Evolutionary conservation across 768 basidiomycete species (phyloP).

Genomic region (Boletellus sp.): DNA sequence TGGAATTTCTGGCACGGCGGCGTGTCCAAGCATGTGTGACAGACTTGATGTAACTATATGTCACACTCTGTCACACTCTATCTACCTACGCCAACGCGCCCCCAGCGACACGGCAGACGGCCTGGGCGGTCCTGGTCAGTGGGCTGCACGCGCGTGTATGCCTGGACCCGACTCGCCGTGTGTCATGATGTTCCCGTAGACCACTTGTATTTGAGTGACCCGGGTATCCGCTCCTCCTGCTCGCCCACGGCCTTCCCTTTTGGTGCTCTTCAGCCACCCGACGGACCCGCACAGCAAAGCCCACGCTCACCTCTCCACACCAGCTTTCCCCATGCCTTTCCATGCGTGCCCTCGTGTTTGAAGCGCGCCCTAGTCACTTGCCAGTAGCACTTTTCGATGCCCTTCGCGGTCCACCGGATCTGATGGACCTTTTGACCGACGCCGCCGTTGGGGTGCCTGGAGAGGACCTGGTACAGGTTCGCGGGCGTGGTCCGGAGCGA

Average conservation of each 20-base stretch:
- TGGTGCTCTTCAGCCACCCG: slow-evolving; percentile 7
- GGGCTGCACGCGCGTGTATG: neutral
- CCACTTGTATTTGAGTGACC: slow-evolving; percentile 76
- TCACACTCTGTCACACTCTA: slow-evolving; percentile 1
- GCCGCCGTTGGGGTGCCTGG: slow-evolving; percentile 63
- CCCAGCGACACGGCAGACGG: too few relatives aligned
- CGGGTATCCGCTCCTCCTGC: slow-evolving; percentile 60
- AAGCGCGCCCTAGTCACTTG: slow-evolving; percentile 65
- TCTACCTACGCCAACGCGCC: neutral
- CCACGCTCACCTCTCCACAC: slow-evolving; percentile 68
- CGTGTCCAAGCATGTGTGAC: slow-evolving; percentile 11
- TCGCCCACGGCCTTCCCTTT: slow-evolving; percentile 60
- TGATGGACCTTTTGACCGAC: slow-evolving; percentile 70
- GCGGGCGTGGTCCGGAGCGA: slow-evolving; percentile 54
- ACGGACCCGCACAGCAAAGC: neutral
- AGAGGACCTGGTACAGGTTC: slow-evolving; percentile 70
- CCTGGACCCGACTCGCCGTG: slow-evolving; percentile 2
- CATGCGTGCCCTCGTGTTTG: slow-evolving; percentile 71
- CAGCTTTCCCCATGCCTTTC: slow-evolving; percentile 79
- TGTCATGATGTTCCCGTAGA: slow-evolving; percentile 43
- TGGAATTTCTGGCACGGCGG: neutral
- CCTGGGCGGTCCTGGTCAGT: too few relatives aligned
- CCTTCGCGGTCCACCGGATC: slow-evolving; percentile 67
- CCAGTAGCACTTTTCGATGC: slow-evolving; percentile 70
- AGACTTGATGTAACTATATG: slow-evolving; percentile 1